These are phyloP conservation scores for Vitis hybrid DNA, from an alignment of 177 flowering plant genomes.

Conservation along the genomic window DNA sequence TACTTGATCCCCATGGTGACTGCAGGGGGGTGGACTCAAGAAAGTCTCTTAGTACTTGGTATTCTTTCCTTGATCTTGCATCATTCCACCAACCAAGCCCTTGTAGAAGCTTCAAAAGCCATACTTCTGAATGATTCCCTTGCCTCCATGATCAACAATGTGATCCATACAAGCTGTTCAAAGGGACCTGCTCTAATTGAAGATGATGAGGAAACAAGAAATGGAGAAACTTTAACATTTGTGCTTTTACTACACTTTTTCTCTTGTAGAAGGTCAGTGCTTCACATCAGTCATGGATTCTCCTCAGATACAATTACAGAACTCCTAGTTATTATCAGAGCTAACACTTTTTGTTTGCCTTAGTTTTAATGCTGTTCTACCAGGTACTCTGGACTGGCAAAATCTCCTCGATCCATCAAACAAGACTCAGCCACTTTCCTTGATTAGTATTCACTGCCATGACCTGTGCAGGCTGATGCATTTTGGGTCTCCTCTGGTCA, in stretches of 20 bases:
- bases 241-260: conserved; percentile 59
- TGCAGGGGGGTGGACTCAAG: conserved; percentile 40
- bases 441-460: conserved; percentile 52
- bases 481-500: conserved; percentile 76
- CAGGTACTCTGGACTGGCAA: conserved; percentile 53
- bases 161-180: conserved; percentile 47
- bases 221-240: conserved; percentile 49
- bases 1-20: conserved; percentile 25
- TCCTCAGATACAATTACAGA: neutral
- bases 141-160: conserved; percentile 33
- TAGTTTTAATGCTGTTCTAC: conserved; percentile 57
- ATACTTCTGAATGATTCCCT: conserved; percentile 55
- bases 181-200: conserved; percentile 66
- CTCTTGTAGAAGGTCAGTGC: conserved; percentile 68
- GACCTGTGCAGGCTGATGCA: conserved; percentile 78
- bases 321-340: neutral
- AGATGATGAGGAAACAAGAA: conserved; percentile 53
- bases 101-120: conserved; percentile 65
- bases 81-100: conserved; percentile 53
- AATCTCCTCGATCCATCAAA: conserved; percentile 37
- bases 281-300: conserved; percentile 32
- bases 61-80: conserved; percentile 69
- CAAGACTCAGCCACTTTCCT: conserved; percentile 25
- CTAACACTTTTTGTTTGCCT: conserved; percentile 24
- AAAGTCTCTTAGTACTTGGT: conserved; percentile 43